Base-by-base conservation (phyloP, 2,329 filamentous ascomycete genomes). In the Aschersonia sp. region DNA sequence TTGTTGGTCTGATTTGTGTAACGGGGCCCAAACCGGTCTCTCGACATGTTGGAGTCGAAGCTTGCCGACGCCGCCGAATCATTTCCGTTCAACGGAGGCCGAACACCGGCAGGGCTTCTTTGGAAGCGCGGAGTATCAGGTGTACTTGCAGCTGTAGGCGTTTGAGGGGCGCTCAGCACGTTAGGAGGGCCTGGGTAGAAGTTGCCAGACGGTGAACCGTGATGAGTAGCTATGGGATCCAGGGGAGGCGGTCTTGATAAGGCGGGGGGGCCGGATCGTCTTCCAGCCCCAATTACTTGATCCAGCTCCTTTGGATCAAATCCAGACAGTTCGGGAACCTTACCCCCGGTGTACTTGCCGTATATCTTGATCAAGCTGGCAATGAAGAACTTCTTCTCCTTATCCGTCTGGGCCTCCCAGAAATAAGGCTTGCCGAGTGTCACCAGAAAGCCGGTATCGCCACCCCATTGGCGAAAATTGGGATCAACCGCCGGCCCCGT, bases 331-430 rank as follows among this genome's bases (percentile, higher is more conserved):
- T 85, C 77, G 2, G 92, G 92, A 32, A 80, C 67, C 58, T 82
- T 84, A 9, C 91, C 91, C 31, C 87, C 85, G 1, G 92, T 97
- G 61, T 97, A 98, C 66, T 97, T 98, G 57, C 82, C 82, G 63
- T 86, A 98, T 54, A 98, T 96, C 66, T 97, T 98, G 60, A 97
- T 80, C 56, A 97, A 68, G 64, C 89, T 96, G 35, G 86, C 89
- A 58, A 98, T 92, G 65, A 98, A 98, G 68, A 97, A 97, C 61
- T 95, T 91, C 72, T 96, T 97, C 67, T 98, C 92, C 69, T 96
- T 96, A 47, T 86, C 77, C 1, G 87, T 92, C 54, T 88, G 82
- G 35, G 92, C 89, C 64, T 94, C 81, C 92, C 92, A 98, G 64
- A 92, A 98, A 66, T 98, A 98, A 0, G 89, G 85, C 64, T 98